These are phyloP conservation scores for Cryphonectria japonica DNA, from an alignment of 2,329 filamentous ascomycete species.

Conservation along the genomic window DNA sequence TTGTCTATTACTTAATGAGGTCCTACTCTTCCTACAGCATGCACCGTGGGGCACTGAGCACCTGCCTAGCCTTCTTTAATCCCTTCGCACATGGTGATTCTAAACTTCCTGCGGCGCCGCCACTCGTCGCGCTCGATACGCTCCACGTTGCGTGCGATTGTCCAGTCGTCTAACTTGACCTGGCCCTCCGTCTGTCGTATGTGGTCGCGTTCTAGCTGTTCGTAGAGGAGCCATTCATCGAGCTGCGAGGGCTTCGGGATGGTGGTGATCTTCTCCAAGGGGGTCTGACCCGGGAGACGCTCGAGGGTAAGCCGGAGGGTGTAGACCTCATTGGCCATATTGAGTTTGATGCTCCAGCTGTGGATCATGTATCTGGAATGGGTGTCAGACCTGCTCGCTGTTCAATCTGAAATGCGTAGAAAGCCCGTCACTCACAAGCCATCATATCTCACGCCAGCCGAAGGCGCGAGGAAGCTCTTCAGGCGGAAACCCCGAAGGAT, in stretches of 20 bases:
- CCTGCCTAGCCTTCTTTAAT: conserved; percentile 30
- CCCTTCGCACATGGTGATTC: conserved; percentile 23
- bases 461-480: conserved; percentile 55
- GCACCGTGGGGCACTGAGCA: neutral
- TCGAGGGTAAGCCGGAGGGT: conserved; percentile 52
- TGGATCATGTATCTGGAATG: conserved; percentile 51
- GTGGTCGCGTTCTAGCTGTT: conserved; percentile 49
- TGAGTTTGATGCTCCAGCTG: conserved; percentile 50
- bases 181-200: conserved; percentile 46
- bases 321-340: conserved; percentile 45
- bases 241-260: conserved; percentile 58
- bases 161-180: conserved; percentile 47
- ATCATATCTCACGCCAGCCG: conserved; percentile 59
- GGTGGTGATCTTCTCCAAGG: conserved; percentile 47
- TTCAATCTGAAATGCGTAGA: neutral
- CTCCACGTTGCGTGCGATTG: conserved; percentile 38
- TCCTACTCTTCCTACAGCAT: neutral
- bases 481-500: conserved; percentile 57
- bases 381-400: neutral
- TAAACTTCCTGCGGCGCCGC: conserved; percentile 19
- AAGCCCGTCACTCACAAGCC: conserved; percentile 51
- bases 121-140: conserved; percentile 31
- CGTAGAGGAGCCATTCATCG: conserved; percentile 59
- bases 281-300: conserved; percentile 45
- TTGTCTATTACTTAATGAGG: neutral